Conservation (phyloP, 352 stramenopile genomes). For the Halophytophthora batemanensis region DNA sequence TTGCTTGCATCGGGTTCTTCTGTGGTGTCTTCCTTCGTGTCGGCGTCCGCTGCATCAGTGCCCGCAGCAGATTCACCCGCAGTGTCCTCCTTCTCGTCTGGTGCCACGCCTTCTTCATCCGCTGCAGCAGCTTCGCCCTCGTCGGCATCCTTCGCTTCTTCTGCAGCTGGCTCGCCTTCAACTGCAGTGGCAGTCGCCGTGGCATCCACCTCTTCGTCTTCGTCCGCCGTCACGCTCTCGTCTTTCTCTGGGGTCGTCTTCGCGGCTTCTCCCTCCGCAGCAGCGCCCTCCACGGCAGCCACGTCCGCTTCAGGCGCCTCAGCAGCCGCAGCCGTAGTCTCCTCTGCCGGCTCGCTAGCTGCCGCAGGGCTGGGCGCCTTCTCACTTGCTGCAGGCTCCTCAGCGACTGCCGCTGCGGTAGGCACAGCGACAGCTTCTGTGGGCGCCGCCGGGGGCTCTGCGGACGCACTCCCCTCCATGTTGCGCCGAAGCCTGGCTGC, state of each 20-base stretch:
- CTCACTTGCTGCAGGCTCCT: no score
- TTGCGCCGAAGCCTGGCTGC: not conserved
- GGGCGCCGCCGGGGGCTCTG: slow-evolving; percentile 7
- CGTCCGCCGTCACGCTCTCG: slow-evolving; percentile 3
- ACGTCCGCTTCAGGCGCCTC: slow-evolving; percentile 1
- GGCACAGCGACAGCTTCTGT: not conserved
- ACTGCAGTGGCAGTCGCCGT: not conserved
- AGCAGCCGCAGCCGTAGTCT: not conserved
- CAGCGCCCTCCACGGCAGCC: not conserved
- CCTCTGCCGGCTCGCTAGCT: no score
- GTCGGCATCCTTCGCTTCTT: not conserved
- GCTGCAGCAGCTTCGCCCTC: not conserved
- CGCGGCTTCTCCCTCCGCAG: not conserved
- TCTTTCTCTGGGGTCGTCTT: slow-evolving; percentile 3
- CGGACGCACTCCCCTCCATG: slow-evolving; percentile 21
- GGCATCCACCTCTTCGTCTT: slow-evolving; percentile 1
- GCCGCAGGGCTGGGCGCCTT: not conserved
- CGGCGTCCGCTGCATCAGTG: not conserved
- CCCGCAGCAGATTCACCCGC: not conserved
- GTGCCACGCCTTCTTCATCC: not conserved
- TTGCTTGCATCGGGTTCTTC: not conserved
- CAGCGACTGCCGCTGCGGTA: slow-evolving; percentile 2
- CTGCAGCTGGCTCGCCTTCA: not conserved
- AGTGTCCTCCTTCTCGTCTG: not conserved
- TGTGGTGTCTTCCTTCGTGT: no score